A percentile compares a stretch with the other conserved stretches of the same genome.
Conservation (phyloP, 163 green algal species). For the Scenedesmus sp. region DNA sequence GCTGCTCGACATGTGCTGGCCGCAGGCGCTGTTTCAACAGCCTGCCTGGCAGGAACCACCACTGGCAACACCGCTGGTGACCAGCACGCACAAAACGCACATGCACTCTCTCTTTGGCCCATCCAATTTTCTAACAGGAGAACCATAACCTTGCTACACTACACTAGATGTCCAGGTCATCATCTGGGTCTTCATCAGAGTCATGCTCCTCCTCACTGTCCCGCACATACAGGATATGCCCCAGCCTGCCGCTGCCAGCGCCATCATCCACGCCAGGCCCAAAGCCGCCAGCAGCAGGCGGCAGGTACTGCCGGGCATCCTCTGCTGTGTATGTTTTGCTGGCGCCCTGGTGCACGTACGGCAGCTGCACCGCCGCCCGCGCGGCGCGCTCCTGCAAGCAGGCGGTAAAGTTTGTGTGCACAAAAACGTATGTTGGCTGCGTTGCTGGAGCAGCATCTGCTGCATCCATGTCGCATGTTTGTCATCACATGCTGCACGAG, state of each 20-base stretch:
- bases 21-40: too few species aligned
- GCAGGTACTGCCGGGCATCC: slow-evolving; percentile 78
- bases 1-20: too few species aligned
- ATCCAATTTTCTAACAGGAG: too few species aligned
- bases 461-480: too few species aligned
- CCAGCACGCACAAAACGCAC: too few species aligned
- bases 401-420: too few species aligned
- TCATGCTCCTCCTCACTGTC: slow-evolving; percentile 82
- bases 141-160: neutral
- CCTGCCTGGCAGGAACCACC: too few species aligned
- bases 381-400: slow-evolving; percentile 65
- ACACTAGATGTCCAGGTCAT: slow-evolving; percentile 83
- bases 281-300: slow-evolving; percentile 52
- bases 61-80: neutral
- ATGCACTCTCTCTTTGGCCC: too few species aligned
- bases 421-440: neutral
- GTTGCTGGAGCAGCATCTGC: neutral
- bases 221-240: slow-evolving; percentile 82
- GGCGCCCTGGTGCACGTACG: slow-evolving; percentile 74
- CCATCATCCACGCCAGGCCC: slow-evolving; percentile 12
- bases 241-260: slow-evolving; percentile 51
- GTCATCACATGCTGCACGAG: too few species aligned
- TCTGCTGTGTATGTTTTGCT: slow-evolving; percentile 43
- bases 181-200: slow-evolving; percentile 85
- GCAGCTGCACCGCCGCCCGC: slow-evolving; percentile 69